A percentile compares a stretch with the other conserved stretches of the same genome.
Evolutionary conservation across 257 asterid genomes (phyloP).

Genomic region (Solanum habrochaites): DNA sequence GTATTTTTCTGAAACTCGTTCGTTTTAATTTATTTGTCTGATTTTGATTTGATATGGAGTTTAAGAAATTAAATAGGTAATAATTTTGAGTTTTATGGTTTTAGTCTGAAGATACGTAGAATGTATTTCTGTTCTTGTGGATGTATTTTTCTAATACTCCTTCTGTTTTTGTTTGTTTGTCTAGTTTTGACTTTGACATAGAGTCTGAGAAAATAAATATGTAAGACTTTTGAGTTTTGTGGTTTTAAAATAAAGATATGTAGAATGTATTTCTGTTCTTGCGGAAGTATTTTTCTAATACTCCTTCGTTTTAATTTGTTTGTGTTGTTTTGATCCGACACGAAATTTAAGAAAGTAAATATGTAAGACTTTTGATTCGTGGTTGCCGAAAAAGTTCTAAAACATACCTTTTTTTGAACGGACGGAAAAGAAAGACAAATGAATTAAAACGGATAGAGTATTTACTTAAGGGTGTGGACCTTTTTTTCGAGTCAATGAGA

Average conservation of each 20-base stretch:
- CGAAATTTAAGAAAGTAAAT: neutral
- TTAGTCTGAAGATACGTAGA: neutral
- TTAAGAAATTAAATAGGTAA: fast-evolving
- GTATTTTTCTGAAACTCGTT: neutral
- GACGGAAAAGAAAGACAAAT: fast-evolving
- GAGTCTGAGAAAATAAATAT: fast-evolving
- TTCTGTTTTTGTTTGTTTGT: no score
- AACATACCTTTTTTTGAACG: no score
- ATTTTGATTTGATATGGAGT: fast-evolving
- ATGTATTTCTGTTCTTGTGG: neutral
- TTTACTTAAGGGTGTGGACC: neutral
- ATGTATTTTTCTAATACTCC: neutral
- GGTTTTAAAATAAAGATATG: no score
- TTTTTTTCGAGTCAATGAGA: neutral
- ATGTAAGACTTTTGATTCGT: neutral
- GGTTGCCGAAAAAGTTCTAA: neutral
- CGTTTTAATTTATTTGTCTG: no score
- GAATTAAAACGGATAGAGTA: neutral
- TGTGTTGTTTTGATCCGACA: no score
- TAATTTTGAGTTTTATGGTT: fast-evolving
- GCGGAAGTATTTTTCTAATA: no score
- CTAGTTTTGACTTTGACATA: neutral
- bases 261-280: no score
- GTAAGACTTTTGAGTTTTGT: neutral
- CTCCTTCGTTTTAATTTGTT: no score